Conservation (phyloP, 2,329 filamentous ascomycete genomes). For the Penicillium corylophilum region DNA sequence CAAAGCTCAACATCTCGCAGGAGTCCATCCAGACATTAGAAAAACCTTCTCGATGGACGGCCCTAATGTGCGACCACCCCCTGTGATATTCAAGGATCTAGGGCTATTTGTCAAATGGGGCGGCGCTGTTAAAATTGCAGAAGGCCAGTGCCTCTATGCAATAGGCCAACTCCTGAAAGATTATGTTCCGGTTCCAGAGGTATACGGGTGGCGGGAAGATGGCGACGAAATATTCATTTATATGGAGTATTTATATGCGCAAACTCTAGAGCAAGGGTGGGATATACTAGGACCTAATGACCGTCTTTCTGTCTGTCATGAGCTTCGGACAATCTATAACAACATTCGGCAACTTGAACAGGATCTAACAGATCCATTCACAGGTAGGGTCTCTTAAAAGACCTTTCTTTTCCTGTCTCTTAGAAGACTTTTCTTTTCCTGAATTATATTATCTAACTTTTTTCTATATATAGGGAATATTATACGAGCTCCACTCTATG, state of each 20-base stretch:
- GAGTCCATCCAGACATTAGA: neutral
- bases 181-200: neutral
- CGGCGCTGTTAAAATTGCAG: neutral
- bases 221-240: neutral
- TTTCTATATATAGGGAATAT: neutral
- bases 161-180: neutral
- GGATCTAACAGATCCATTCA: neutral
- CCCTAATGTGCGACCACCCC: neutral
- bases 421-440: neutral
- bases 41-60: neutral
- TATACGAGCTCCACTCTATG: neutral
- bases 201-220: neutral
- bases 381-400: neutral
- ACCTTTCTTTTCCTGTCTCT: neutral
- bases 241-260: neutral
- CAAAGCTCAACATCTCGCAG: neutral
- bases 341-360: neutral
- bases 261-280: neutral
- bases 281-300: neutral
- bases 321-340: neutral
- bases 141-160: neutral
- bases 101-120: neutral
- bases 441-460: neutral
- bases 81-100: neutral
- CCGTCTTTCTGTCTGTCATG: neutral